Base-by-base conservation (phyloP, 345 rosid species). In the Salix dunnii region DNA sequence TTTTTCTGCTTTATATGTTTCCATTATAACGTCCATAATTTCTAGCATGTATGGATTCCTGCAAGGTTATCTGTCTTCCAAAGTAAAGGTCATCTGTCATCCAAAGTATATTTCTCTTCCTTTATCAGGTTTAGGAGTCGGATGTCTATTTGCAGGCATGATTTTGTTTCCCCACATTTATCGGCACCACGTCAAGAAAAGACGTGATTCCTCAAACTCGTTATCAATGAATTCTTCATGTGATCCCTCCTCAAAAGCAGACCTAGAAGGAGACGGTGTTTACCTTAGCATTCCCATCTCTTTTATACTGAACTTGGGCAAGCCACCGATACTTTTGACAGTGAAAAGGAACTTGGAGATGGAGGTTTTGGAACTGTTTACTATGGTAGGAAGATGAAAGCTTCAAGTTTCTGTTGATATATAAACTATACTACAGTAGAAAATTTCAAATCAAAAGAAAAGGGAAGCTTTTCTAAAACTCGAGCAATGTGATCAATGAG, bases 91-190 rank as follows among this genome's bases (percentile, higher is more conserved):
- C 43, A 40, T 40, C 43, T 8, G 43, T 11, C 43, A 40, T 40
- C 43, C 43, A 40, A 40, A 40, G 43, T 40, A 46, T 25, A 33
- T 33, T 8, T 8, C 42, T 18, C 31, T 71, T 71, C 48, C 21
- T 72, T 68, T 65, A 53, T 23, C 74, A 82, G 90, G 74, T 74
- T n/a, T 63, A 40, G 91, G 88, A 73, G 46, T 88, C 7, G 93
- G 87, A 74, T 79, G 79, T 67, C 9, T 78, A 16, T 21, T 72
- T 48, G 5, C 68, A 40, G 12, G 27, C 53, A 16, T 85, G 43
- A 35, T 87, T 16, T 58, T 71, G 68, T 46, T 51, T 38, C 48
- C 71, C 51, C 76, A 25, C 38, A 23, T 67, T 65, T 60, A 77
- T 53, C 3, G 70, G 83, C 21, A 23, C 36, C 74, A 33, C 66